Evolutionary conservation across 1,139 yeast genomes (phyloP).

Genomic region (Yamadazyma mexicana): DNA sequence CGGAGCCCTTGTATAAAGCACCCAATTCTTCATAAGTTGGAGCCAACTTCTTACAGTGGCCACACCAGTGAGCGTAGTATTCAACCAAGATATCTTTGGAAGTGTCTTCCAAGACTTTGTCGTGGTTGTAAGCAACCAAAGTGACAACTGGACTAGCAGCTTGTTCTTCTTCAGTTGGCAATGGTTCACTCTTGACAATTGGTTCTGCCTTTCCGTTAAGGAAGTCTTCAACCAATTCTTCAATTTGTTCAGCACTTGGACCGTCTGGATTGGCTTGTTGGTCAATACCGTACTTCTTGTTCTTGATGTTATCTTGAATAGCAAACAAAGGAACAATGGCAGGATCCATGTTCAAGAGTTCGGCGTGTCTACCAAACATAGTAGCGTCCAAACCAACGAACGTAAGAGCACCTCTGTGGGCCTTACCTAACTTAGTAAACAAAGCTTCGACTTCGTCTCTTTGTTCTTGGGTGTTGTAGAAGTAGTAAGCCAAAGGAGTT

Average conservation of each 20-base stretch:
- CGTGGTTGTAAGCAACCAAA: constrained; percentile 85
- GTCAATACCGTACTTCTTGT: constrained; percentile 75
- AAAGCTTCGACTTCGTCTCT: constrained; percentile 53
- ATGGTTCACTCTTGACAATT: constrained; percentile 78
- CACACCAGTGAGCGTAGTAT: constrained; percentile 99
- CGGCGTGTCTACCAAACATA: constrained; percentile 86
- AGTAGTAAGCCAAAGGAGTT: constrained; percentile 84
- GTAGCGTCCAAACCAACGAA: constrained; percentile 87
- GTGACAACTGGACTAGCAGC: constrained; percentile 74
- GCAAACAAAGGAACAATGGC: constrained; percentile 89
- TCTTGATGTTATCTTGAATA: constrained; percentile 68
- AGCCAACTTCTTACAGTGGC: constrained; percentile 95
- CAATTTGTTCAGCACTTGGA: constrained; percentile 44
- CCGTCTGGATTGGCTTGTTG: constrained; percentile 39
- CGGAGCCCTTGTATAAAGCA: constrained; percentile 54
- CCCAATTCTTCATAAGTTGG: constrained; percentile 92
- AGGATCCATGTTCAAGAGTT: constrained; percentile 75
- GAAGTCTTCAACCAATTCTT: constrained; percentile 64
- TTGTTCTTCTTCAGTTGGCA: constrained; percentile 66
- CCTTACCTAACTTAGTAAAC: constrained; percentile 66
- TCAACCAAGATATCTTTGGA: constrained; percentile 87
- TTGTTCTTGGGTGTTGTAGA: constrained; percentile 71
- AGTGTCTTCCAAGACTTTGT: constrained; percentile 63
- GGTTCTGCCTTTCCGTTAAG: constrained; percentile 67
- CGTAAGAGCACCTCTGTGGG: constrained; percentile 77